Evolutionary conservation across 768 basidiomycete species (phyloP).

Genomic region (Russula vinacea): DNA sequence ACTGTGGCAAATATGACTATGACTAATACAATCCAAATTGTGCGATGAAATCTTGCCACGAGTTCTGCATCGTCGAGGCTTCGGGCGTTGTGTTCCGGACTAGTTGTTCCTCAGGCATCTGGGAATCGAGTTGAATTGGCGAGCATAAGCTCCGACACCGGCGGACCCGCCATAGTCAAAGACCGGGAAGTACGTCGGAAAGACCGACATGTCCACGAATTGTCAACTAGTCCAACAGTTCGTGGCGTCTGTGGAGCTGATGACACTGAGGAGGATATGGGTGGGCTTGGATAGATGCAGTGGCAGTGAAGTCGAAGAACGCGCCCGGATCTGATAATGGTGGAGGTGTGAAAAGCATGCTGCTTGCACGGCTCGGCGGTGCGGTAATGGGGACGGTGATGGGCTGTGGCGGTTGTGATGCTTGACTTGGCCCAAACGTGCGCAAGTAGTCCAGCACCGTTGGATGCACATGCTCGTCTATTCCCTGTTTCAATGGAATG

Average conservation of each 20-base stretch:
- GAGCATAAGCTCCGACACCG: constrained; percentile 18
- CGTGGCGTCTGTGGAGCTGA: constrained; percentile 23
- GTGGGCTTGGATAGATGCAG: constrained; percentile 26
- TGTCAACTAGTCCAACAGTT: constrained; percentile 4
- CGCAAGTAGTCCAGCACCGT: constrained; percentile 66
- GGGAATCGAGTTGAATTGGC: constrained; percentile 22
- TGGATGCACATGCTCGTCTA: constrained; percentile 53
- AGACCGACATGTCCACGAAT: constrained; percentile 20
- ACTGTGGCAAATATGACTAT: not conserved
- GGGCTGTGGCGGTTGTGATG: constrained; percentile 16
- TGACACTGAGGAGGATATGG: constrained; percentile 14
- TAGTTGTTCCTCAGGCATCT: constrained; percentile 14
- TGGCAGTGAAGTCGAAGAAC: constrained; percentile 22
- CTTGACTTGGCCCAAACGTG: constrained; percentile 47
- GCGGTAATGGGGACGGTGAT: constrained; percentile 13
- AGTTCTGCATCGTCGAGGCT: constrained; percentile 29
- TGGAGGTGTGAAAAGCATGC: constrained; percentile 8
- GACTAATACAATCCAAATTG: constrained; percentile 33
- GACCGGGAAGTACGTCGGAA: constrained; percentile 27
- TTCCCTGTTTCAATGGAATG: constrained; percentile 54
- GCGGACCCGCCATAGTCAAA: constrained; percentile 24
- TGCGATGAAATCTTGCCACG: constrained; percentile 37
- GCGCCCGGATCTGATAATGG: constrained; percentile 11
- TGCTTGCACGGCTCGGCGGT: not conserved
- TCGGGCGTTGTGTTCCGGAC: constrained; percentile 39